Evolutionary conservation across 768 basidiomycete genomes (phyloP).

Genomic region (Pulveroboletus sp.): DNA sequence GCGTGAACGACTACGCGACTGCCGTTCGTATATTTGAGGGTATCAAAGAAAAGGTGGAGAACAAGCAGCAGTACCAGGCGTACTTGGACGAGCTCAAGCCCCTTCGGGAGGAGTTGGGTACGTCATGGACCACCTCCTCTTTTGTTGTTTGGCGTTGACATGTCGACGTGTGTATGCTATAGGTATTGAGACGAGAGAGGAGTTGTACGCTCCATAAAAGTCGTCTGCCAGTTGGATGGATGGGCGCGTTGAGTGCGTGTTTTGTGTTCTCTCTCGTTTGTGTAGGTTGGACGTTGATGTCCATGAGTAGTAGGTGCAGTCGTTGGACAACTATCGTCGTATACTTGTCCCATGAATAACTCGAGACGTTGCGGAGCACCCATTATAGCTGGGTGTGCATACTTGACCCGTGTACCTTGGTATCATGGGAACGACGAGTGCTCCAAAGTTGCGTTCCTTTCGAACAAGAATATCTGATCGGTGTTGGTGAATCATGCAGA

Average conservation of each 20-base stretch:
- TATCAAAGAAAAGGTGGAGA: constrained; percentile 96
- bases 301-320: constrained; percentile 23
- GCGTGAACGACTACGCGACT: constrained; percentile 96
- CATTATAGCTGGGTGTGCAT: not conserved
- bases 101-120: constrained; percentile 89
- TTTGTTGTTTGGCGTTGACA: not conserved
- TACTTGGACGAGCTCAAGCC: constrained; percentile 89
- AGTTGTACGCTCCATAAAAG: constrained; percentile 49
- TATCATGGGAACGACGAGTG: no score
- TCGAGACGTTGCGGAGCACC: constrained; percentile 9
- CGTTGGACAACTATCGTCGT: constrained; percentile 17
- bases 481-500: no score
- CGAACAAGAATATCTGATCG: no score
- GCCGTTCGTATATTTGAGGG: constrained; percentile 97
- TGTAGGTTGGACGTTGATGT: constrained; percentile 1
- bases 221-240: constrained; percentile 5
- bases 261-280: not conserved
- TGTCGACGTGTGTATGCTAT: not conserved
- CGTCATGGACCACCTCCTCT: constrained; percentile 11
- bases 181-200: constrained; percentile 63
- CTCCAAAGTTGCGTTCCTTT: no score
- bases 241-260: constrained; percentile 17
- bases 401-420: no score
- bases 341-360: constrained; percentile 17
- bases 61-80: constrained; percentile 88